Percentiles rank a stretch among this genome's conserved stretches.
Conservation (phyloP, 306 rosid genomes). For the Sechiopsis laciniata region DNA sequence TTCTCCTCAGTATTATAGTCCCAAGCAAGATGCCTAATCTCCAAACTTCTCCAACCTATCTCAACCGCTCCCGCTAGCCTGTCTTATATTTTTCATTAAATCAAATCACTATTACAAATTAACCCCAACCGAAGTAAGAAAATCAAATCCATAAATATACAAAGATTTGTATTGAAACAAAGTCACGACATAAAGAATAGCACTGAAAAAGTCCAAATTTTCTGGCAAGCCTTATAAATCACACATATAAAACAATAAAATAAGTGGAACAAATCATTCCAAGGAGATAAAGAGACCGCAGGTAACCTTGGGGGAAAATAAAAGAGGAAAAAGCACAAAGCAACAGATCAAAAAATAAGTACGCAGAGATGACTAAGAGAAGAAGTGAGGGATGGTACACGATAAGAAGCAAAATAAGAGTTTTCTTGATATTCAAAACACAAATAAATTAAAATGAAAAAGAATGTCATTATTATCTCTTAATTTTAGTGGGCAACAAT, state of each 20-base stretch:
- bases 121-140: constrained; percentile 1
- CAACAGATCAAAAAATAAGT: background rate
- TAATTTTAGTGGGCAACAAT: constrained; percentile 5
- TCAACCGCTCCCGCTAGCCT: too few relatives aligned
- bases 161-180: too few relatives aligned
- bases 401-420: background rate
- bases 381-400: background rate
- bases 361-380: background rate
- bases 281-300: background rate
- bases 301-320: background rate
- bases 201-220: background rate
- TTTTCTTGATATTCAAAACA: background rate
- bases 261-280: background rate
- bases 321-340: background rate
- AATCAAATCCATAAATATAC: too few relatives aligned
- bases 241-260: background rate
- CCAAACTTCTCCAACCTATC: background rate
- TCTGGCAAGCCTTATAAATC: background rate
- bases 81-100: background rate
- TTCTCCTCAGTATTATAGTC: background rate
- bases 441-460: background rate
- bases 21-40: background rate
- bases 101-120: background rate
- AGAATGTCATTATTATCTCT: background rate
- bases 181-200: background rate